A percentile compares a stretch with the other conserved stretches of the same genome.
phyloP scores from a whole-genome alignment of 768 basidiomycete genomes.

The Calocybe cyanea region DNA sequence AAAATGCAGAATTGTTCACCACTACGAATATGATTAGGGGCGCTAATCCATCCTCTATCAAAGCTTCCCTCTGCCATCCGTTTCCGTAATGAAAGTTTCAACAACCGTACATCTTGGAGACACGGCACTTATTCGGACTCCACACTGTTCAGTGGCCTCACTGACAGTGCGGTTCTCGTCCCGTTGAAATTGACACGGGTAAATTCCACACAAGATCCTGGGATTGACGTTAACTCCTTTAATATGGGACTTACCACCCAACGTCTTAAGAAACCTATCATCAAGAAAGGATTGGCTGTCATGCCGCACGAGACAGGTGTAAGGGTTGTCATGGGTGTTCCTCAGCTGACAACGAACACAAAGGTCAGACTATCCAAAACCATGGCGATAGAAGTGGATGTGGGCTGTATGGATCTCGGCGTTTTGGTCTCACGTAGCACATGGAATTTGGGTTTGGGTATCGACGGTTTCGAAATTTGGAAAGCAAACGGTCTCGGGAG shows the following conservation, averaged over 20 bases:
- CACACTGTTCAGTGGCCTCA: constrained; percentile 15
- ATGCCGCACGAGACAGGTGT: constrained; percentile 15
- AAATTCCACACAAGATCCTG: neutral
- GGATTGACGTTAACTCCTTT: constrained; percentile 13
- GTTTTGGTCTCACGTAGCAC: neutral
- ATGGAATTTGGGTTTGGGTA: neutral
- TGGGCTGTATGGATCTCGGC: constrained; percentile 17
- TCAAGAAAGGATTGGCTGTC: constrained; percentile 15
- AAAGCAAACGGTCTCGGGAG: constrained; percentile 11
- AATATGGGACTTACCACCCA: constrained; percentile 13
- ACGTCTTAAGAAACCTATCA: constrained; percentile 2
- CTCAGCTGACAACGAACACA: constrained; percentile 10
- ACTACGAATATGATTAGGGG: constrained; percentile 11
- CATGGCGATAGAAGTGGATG: constrained; percentile 17
- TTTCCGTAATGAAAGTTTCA: constrained; percentile 10
- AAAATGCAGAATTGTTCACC: constrained; percentile 10
- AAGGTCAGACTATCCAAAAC: constrained; percentile 14
- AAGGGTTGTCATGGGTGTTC: constrained; percentile 15
- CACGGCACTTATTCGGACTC: constrained; percentile 20
- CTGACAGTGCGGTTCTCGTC: constrained; percentile 20
- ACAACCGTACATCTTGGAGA: constrained; percentile 17
- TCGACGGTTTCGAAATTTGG: constrained; percentile 3
- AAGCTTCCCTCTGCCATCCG: constrained; percentile 10
- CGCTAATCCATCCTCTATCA: constrained; percentile 6
- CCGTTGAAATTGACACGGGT: constrained; percentile 10